Conservation (phyloP, 1,284 basidiomycete species). For the Pascua guehoae region DNA sequence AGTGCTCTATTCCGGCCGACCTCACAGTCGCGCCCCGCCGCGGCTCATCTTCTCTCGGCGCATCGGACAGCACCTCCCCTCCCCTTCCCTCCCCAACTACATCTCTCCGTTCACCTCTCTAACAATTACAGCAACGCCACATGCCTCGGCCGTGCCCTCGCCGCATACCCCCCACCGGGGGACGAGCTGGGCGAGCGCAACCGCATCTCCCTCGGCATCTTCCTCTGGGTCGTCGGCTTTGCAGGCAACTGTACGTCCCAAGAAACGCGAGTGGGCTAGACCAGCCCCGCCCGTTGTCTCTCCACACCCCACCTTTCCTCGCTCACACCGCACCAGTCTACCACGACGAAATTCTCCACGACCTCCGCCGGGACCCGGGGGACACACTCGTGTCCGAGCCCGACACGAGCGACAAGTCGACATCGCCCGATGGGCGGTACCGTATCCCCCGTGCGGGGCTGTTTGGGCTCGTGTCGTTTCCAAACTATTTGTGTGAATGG, state of each 20-base stretch:
- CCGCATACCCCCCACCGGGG: slow-evolving; percentile 27
- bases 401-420: slow-evolving; percentile 31
- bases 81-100: too few relatives aligned
- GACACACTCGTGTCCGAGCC: slow-evolving; percentile 21
- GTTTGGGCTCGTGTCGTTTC: slow-evolving; percentile 77
- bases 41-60: too few relatives aligned
- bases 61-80: background rate
- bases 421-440: slow-evolving; percentile 51
- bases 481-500: slow-evolving; percentile 88
- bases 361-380: slow-evolving; percentile 56
- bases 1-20: too few relatives aligned
- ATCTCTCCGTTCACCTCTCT: background rate
- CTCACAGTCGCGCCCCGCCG: too few relatives aligned
- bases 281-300: background rate
- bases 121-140: slow-evolving; percentile 27
- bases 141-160: slow-evolving; percentile 25
- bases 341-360: slow-evolving; percentile 83
- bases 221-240: slow-evolving; percentile 67
- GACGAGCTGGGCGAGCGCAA: slow-evolving; percentile 12
- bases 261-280: background rate
- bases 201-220: slow-evolving; percentile 62
- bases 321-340: slow-evolving; percentile 52
- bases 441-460: slow-evolving; percentile 76
- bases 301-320: background rate
- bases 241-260: slow-evolving; percentile 59